These are phyloP conservation scores for Gentiana macrophylla DNA, from an alignment of 257 asterid genomes.

Conservation along the genomic window DNA sequence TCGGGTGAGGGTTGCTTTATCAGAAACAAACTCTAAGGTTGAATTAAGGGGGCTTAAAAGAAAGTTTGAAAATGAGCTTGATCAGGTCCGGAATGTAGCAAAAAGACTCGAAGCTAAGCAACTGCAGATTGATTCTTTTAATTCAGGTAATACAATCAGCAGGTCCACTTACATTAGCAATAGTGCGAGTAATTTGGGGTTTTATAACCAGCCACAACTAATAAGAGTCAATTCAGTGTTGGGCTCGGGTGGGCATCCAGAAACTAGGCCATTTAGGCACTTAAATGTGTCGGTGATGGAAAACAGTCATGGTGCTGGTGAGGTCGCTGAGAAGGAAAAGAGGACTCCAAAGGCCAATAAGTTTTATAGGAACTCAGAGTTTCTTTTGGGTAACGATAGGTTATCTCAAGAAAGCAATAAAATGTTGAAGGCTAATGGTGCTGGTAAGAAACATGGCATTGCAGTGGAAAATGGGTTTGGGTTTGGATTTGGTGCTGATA, in stretches of 20 bases:
- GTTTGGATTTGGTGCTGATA: constrained; percentile 37
- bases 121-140: constrained; percentile 36
- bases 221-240: constrained; percentile 45
- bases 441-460: constrained; percentile 43
- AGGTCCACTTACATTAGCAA: constrained; percentile 22
- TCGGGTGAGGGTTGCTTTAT: constrained; percentile 44
- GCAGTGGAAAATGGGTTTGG: constrained; percentile 28
- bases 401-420: constrained; percentile 71
- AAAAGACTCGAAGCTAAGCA: constrained; percentile 50
- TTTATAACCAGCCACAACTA: constrained; percentile 27
- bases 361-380: constrained; percentile 72
- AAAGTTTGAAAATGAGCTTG: constrained; percentile 53
- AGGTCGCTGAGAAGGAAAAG: constrained; percentile 71
- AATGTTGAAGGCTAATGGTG: constrained; percentile 46
- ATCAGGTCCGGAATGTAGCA: constrained; percentile 38
- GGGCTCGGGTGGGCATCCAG: constrained; percentile 40
- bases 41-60: constrained; percentile 44
- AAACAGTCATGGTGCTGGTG: constrained; percentile 31
- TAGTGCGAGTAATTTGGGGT: constrained; percentile 28
- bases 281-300: constrained; percentile 54
- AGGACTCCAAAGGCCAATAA: constrained; percentile 93
- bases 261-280: constrained; percentile 50
- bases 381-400: constrained; percentile 82
- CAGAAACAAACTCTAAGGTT: constrained; percentile 30
- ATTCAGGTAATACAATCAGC: constrained; percentile 23